These are phyloP conservation scores for Samsoniella hepiali DNA, from an alignment of 2,329 filamentous ascomycete species.

Conservation along the genomic window DNA sequence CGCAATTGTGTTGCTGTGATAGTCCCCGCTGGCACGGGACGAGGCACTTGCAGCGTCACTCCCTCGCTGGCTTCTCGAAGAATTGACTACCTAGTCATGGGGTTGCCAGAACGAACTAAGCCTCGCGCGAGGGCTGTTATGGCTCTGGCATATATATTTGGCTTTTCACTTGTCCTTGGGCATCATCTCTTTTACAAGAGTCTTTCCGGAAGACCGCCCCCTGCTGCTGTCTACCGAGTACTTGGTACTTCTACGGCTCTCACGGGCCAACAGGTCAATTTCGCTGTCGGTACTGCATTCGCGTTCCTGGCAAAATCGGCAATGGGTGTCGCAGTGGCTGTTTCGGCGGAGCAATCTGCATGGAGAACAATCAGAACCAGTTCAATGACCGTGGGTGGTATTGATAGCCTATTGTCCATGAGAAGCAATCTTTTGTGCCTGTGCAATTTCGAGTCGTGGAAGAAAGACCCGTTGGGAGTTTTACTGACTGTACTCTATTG, in stretches of 20 bases:
- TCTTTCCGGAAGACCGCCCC: not conserved
- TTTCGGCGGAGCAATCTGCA: not conserved
- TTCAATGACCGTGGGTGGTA: not conserved
- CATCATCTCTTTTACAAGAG: not conserved
- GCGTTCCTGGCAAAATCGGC: not conserved
- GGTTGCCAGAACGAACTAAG: not conserved
- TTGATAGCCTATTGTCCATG: not conserved
- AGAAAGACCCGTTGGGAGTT: not conserved
- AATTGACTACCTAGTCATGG: not conserved
- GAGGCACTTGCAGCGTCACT: too few relatives aligned
- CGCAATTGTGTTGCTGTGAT: too few relatives aligned
- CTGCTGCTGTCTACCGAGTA: not conserved
- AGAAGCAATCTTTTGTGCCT: not conserved
- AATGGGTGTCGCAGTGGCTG: not conserved
- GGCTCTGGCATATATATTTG: not conserved
- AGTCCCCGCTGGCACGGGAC: too few relatives aligned
- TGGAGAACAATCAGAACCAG: not conserved
- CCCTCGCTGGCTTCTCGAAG: too few relatives aligned
- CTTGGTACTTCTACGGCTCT: not conserved
- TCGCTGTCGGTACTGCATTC: not conserved
- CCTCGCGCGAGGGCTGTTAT: not conserved
- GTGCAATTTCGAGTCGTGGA: not conserved
- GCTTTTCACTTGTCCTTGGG: not conserved
- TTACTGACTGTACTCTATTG: not conserved
- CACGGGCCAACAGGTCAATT: not conserved